Evolutionary conservation across 1,284 basidiomycete genomes (phyloP).

Genomic region (Boletellus deceptivus): DNA sequence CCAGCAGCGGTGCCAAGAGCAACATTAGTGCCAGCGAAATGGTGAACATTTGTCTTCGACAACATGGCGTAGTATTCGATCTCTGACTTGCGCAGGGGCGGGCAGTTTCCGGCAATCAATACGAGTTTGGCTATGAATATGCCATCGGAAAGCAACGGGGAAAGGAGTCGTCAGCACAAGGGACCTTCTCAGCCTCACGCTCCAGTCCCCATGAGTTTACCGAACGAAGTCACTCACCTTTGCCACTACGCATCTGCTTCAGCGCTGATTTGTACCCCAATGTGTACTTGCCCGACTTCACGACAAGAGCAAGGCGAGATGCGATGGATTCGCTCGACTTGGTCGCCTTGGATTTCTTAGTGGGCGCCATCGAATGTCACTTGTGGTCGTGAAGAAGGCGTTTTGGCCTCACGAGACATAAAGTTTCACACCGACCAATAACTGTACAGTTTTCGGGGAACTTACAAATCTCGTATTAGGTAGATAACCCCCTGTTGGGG

Average conservation of each 20-base stretch:
- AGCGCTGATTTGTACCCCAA: conserved; percentile 97
- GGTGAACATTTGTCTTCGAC: conserved; percentile 95
- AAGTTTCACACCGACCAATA: conserved; percentile 15
- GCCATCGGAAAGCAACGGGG: conserved; percentile 11
- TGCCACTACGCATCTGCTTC: conserved; percentile 98
- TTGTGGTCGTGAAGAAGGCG: conserved; percentile 22
- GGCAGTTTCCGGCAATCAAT: conserved; percentile 98
- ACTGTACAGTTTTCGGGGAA: conserved; percentile 29
- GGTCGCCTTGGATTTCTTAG: conserved; percentile 90
- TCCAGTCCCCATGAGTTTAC: conserved; percentile 80
- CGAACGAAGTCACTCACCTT: conserved; percentile 67
- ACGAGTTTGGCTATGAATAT: conserved; percentile 86
- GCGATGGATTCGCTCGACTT: conserved; percentile 95
- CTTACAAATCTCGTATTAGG: conserved; percentile 19
- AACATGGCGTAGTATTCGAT: conserved; percentile 99
- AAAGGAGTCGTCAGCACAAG: conserved; percentile 58
- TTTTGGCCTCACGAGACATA: conserved; percentile 8
- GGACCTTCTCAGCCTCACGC: conserved; percentile 97
- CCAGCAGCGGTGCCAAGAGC: conserved; percentile 98
- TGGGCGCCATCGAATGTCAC: conserved; percentile 76
- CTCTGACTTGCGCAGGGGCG: conserved; percentile 98
- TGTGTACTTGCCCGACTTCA: conserved; percentile 94
- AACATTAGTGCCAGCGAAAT: conserved; percentile 96
- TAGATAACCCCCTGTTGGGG: conserved; percentile 5
- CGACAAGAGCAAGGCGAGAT: conserved; percentile 93